Conservation (phyloP, 2,329 filamentous ascomycete species). For the Alternaria metachromatica region DNA sequence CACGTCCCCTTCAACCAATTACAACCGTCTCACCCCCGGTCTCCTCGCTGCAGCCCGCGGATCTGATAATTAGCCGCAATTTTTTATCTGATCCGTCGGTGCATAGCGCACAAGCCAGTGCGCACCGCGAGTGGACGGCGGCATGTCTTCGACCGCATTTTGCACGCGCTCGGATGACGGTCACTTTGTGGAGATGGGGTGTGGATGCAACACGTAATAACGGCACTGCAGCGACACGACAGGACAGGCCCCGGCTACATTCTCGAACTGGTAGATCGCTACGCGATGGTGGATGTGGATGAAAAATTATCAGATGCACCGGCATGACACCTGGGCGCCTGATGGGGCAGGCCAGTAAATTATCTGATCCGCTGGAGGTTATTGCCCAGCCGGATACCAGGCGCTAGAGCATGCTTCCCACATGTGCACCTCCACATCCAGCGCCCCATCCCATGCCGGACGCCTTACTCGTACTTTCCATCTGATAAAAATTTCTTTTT, state of each 20-base stretch:
- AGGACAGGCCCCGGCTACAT: background rate
- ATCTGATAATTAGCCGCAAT: constrained; percentile 43
- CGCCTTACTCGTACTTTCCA: constrained; percentile 12
- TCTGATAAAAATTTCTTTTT: constrained; percentile 30
- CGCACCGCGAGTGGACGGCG: background rate
- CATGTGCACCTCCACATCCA: too few species aligned
- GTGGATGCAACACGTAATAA: constrained; percentile 30
- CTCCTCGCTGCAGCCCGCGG: constrained; percentile 30
- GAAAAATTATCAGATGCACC: constrained; percentile 15
- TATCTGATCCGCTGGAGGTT: constrained; percentile 19
- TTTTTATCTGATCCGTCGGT: constrained; percentile 17
- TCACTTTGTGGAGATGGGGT: background rate
- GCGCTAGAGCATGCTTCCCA: constrained; percentile 13
- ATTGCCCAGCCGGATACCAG: constrained; percentile 6
- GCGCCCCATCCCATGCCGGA: too few species aligned
- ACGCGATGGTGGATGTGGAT: background rate
- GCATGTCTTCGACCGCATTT: background rate
- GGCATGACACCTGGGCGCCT: constrained; percentile 6
- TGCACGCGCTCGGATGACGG: constrained; percentile 24
- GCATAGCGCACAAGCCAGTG: constrained; percentile 8
- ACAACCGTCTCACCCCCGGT: background rate
- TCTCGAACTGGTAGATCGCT: constrained; percentile 5
- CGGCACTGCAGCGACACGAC: constrained; percentile 10
- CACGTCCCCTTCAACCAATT: constrained; percentile 3
- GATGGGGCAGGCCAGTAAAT: constrained; percentile 15